Percentiles rank a stretch among this genome's conserved stretches.
Conservation (phyloP, 768 basidiomycete genomes). For the Hypsizygus marmoreus region DNA sequence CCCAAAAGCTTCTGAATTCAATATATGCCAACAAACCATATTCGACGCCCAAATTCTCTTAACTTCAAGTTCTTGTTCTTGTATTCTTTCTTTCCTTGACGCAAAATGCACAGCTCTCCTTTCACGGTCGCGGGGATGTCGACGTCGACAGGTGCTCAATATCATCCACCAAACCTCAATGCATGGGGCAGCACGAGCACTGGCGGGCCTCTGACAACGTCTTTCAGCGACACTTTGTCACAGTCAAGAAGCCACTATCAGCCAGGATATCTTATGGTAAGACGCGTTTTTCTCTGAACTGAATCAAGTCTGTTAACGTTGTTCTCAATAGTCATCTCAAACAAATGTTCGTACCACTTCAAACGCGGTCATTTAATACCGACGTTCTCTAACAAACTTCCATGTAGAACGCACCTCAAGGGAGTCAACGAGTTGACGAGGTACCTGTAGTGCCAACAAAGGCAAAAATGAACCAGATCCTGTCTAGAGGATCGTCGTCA, state of each 20-base stretch:
- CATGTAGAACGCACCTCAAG: conserved; percentile 48
- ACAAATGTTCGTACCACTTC: conserved; percentile 45
- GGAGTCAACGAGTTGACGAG: conserved; percentile 68
- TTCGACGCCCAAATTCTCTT: too few relatives aligned
- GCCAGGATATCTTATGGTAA: conserved; percentile 78
- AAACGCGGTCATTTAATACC: background rate
- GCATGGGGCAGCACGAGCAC: conserved; percentile 55
- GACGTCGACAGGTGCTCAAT: conserved; percentile 47
- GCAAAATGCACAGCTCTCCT: conserved; percentile 41
- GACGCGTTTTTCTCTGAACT: conserved; percentile 18
- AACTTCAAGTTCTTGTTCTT: background rate
- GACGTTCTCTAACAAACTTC: background rate
- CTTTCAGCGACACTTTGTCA: conserved; percentile 66
- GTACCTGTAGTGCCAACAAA: conserved; percentile 77
- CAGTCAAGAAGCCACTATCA: conserved; percentile 80
- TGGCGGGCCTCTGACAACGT: conserved; percentile 40
- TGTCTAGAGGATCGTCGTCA: conserved; percentile 62
- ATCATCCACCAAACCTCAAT: conserved; percentile 48
- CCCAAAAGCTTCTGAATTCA: too few relatives aligned
- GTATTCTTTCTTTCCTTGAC: background rate
- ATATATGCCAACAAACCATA: too few relatives aligned
- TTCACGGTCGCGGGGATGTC: conserved; percentile 68
- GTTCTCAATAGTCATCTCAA: conserved; percentile 44
- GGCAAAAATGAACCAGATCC: conserved; percentile 74
- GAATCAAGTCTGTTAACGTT: background rate